phyloP scores from a whole-genome alignment of 768 basidiomycete species.

The Lactarius pseudohatsudake region DNA sequence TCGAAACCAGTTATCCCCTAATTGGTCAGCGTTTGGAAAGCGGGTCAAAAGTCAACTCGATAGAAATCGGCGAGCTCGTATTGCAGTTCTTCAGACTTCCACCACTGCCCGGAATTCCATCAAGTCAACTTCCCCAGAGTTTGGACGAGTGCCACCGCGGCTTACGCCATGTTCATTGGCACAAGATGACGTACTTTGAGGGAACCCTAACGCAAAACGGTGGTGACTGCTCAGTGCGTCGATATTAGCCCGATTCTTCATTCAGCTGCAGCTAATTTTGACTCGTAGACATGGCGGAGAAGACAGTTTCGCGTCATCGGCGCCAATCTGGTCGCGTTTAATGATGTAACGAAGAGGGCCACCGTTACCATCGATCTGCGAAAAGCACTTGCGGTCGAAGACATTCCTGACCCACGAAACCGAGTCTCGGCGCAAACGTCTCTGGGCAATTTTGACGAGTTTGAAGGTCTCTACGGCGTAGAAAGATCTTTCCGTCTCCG shows the following conservation, averaged over 20 bases:
- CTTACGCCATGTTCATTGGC: constrained; percentile 87
- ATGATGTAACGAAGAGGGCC: constrained; percentile 88
- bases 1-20: constrained; percentile 80
- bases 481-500: constrained; percentile 83
- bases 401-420: constrained; percentile 62
- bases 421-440: constrained; percentile 41
- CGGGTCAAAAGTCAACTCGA: constrained; percentile 56
- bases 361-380: constrained; percentile 89
- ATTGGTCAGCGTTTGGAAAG: constrained; percentile 70
- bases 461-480: constrained; percentile 64
- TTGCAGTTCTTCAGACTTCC: constrained; percentile 91
- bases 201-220: constrained; percentile 91
- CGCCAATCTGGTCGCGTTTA: constrained; percentile 84
- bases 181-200: constrained; percentile 91
- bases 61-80: constrained; percentile 83
- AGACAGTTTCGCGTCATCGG: constrained; percentile 84
- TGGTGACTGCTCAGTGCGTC: constrained; percentile 85
- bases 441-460: constrained; percentile 51
- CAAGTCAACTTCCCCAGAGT: constrained; percentile 82
- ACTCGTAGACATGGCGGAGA: constrained; percentile 70
- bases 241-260: background rate
- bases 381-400: constrained; percentile 75
- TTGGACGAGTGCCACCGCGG: constrained; percentile 91
- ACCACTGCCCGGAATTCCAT: constrained; percentile 76
- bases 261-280: constrained; percentile 14